Base-by-base conservation (phyloP, 768 basidiomycete genomes). In the Clitopilus hobsonii region DNA sequence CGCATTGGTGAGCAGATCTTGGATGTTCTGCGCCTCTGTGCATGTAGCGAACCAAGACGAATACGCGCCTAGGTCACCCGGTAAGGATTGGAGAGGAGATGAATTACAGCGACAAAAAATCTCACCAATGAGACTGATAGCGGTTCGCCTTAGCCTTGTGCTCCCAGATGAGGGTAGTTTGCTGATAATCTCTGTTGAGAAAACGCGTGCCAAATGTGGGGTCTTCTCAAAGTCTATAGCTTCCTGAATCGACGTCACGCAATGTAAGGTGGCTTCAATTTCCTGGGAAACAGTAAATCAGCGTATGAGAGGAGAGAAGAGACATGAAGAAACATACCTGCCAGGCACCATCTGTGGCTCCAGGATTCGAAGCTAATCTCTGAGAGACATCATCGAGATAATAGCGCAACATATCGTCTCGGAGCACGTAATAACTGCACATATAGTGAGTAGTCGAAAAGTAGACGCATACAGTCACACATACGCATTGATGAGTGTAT, bases 401-500 rank as follows among this genome's bases (percentile, higher is more conserved):
- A 63, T 78, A 88, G 0, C 74, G 78, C 27, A 96, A 76, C 84
- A 96, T 88, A 51, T 92, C 85, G 51, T 90, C 84, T 36, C 93
- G 84, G 2, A 97, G 76, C 27, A 96, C 82, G 65, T 96, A 97
- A 62, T 88, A 96, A 22, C 89, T 91, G 62, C n/a, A 27, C 25
- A 29, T 41, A 24, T 23, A 24, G 52, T 36, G 51, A 61, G 51
- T 52, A 11, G 22, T 22, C 22, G 26, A 29, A 51, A 45, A 27
- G 55, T 22, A 49, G 23, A 2, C 36, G 49, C 2, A 16, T 22
- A 18, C 4, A 23, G 18, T 16, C 11, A 36, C 18, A 75, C 87
- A 53, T 70, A 93, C 89, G 91, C 90, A 60, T 94, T 94, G 56
- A 94, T 86, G 13, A 94, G 75, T 1, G 89, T 91, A 69, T 94